Evolutionary conservation across 2,329 filamentous ascomycete species (phyloP).

Genomic region (Gremmenia infestans): DNA sequence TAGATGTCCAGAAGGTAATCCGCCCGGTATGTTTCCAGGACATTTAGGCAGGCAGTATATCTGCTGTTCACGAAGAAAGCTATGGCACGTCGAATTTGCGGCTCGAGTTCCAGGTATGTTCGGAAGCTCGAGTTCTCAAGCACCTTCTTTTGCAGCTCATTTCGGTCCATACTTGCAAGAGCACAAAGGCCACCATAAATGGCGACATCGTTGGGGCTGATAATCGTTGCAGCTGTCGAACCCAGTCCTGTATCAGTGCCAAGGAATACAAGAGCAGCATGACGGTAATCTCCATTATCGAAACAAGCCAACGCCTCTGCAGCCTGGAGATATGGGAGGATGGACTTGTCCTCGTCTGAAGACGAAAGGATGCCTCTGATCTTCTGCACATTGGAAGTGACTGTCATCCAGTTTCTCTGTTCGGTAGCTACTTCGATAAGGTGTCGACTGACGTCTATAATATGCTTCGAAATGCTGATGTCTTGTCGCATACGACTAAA

Average conservation of each 20-base stretch:
- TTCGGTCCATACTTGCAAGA: slow-evolving; percentile 81
- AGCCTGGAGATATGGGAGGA: slow-evolving; percentile 49
- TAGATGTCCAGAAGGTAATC: slow-evolving; percentile 92
- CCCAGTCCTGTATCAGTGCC: slow-evolving; percentile 37
- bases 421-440: slow-evolving; percentile 72
- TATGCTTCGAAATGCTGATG: slow-evolving; percentile 76
- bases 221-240: slow-evolving; percentile 61
- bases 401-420: slow-evolving; percentile 70
- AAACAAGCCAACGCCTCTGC: slow-evolving; percentile 59
- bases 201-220: slow-evolving; percentile 82
- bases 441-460: slow-evolving; percentile 76
- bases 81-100: slow-evolving; percentile 88
- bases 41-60: slow-evolving; percentile 78
- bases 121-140: slow-evolving; percentile 80
- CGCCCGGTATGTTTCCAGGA: slow-evolving; percentile 72
- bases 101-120: slow-evolving; percentile 84
- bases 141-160: slow-evolving; percentile 67
- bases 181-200: slow-evolving; percentile 88
- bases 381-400: slow-evolving; percentile 62
- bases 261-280: slow-evolving; percentile 67
- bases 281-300: slow-evolving; percentile 49
- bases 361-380: slow-evolving; percentile 46
- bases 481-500: slow-evolving; percentile 87
- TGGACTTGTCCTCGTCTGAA: slow-evolving; percentile 40
- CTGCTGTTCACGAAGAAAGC: slow-evolving; percentile 84